phyloP scores from a whole-genome alignment of 1,284 basidiomycete genomes.

The Trichosporon sp. region DNA sequence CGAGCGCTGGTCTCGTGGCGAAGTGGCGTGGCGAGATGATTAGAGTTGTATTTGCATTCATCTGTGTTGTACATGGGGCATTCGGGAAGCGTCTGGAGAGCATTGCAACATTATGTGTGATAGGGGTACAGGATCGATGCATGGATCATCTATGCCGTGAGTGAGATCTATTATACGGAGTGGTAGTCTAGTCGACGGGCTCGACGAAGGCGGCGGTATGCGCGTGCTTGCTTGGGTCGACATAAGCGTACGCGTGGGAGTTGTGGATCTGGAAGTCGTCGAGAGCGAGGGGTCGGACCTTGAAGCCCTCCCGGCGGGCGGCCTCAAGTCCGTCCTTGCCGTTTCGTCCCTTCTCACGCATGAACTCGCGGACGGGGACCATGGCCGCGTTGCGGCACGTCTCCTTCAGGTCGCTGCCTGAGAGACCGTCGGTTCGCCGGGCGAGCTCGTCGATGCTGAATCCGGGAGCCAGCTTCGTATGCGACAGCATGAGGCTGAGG shows the following conservation, averaged over 20 bases:
- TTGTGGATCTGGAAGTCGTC: constrained; percentile 66
- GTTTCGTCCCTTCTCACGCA: constrained; percentile 56
- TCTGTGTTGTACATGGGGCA: constrained; percentile 4
- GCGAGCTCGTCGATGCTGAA: constrained; percentile 69
- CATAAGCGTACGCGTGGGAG: constrained; percentile 36
- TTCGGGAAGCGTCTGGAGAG: too few species aligned
- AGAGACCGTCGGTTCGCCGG: constrained; percentile 66
- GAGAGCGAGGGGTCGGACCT: constrained; percentile 63
- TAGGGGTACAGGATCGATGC: neutral
- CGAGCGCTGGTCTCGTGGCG: constrained; percentile 73
- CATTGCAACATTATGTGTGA: neutral
- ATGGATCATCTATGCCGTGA: constrained; percentile 1
- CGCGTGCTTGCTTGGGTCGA: constrained; percentile 35
- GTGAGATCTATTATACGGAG: neutral
- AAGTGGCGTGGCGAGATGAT: constrained; percentile 72
- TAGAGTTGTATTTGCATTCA: constrained; percentile 24
- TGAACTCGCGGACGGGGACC: constrained; percentile 81
- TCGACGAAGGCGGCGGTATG: constrained; percentile 28
- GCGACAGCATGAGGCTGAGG: constrained; percentile 76
- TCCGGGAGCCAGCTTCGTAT: constrained; percentile 61
- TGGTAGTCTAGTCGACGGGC: constrained; percentile 25
- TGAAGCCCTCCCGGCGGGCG: constrained; percentile 59
- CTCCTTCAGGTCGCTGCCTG: constrained; percentile 89
- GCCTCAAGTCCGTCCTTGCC: constrained; percentile 46
- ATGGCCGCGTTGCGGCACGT: constrained; percentile 90